Percentiles rank a stretch among this genome's conserved stretches.
Conservation (phyloP, 805 yeast genomes). For the Candida ponderosae region DNA sequence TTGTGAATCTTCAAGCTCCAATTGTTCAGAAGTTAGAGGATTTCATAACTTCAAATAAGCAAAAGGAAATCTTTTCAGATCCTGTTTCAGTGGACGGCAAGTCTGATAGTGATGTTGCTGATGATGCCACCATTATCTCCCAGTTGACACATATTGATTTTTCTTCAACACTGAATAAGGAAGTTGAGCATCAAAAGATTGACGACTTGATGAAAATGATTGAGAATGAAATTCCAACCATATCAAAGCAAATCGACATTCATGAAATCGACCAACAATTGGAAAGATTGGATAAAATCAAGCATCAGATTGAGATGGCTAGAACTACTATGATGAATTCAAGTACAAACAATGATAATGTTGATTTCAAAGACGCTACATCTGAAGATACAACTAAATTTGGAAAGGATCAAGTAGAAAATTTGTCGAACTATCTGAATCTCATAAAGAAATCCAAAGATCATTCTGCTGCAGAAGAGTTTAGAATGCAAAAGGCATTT, state of each 20-base stretch:
- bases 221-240: not conserved
- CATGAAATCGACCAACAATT: not conserved
- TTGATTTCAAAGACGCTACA: not conserved
- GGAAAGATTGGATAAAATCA: not conserved
- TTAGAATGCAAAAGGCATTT: constrained; percentile 41
- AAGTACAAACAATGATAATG: not conserved
- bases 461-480: constrained; percentile 25
- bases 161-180: not conserved
- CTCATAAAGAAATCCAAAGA: constrained; percentile 28
- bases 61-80: not conserved
- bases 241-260: not conserved
- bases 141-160: not conserved
- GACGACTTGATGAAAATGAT: constrained; percentile 1
- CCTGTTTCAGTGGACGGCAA: not conserved
- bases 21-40: no score
- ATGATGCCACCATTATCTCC: constrained; percentile 3
- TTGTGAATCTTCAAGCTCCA: no score
- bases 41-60: no score
- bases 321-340: not conserved
- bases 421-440: constrained; percentile 36
- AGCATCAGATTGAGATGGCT: constrained; percentile 1
- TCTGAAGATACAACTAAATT: not conserved
- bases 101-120: constrained; percentile 5
- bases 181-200: not conserved
- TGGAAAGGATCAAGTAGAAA: constrained; percentile 25